Evolutionary conservation across 441 rosid genomes (phyloP), one percentile per base, ranked within the genome.

Genomic region (Corymbia citriodora): DNA sequence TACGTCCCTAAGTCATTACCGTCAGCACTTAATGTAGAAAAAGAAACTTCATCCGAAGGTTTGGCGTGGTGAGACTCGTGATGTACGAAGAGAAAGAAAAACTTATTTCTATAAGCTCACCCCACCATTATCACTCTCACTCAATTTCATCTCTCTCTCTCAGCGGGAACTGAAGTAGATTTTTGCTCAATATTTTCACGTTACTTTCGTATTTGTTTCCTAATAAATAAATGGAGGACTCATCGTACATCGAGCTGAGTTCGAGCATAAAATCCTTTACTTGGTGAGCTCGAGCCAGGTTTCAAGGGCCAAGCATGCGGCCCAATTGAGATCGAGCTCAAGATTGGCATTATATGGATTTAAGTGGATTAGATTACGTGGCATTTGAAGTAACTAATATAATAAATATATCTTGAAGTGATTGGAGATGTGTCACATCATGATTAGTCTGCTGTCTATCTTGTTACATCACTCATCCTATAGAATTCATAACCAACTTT

Each of bases 241-340:
- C 83, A 10, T 45, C 21, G 4, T 2, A 33, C 19, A 13, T 70
- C 25, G 14, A 70, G 45, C 13, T 70, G 48, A 33, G 48, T 18
- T 9, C 4, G 12, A 70, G 25, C 81, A 18, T 72, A 5, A 19
- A 72, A 72, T 18, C 48, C 17, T 10, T 17, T 33, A 72, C 82
- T 72, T 19, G 1, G 21, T 16, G 27, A 72, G 82, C 49, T 72
- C 49, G 2, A 36, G 82, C 48, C 15, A 72, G 36, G 82, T 72
- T 36, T 36, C 79, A 2, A 72, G 49, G 0, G 82, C 0, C 15
- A 2, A 23, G 9, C 29, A 72, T 36, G 82, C 0, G 7, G 3
- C 49, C 36, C 8, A 3, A 68, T 17, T 4, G 23, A 4, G 79
- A 7, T 9, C 12, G 79, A 72, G 23, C 82, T 36, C 27, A 2